These are phyloP conservation scores for Suillus decipiens DNA, from an alignment of 768 basidiomycete genomes.

Conservation along the genomic window DNA sequence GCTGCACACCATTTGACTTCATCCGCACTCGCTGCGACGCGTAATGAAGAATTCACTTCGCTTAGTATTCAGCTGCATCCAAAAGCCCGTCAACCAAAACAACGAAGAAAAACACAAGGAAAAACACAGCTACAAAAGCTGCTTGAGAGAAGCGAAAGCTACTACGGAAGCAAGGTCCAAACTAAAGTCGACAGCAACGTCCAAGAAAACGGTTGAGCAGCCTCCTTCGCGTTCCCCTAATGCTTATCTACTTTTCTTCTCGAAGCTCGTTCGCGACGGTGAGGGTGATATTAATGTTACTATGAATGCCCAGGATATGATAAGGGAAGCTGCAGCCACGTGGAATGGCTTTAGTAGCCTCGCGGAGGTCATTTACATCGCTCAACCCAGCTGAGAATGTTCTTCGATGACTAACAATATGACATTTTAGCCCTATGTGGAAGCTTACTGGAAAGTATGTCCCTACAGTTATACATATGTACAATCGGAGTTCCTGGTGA, in stretches of 20 bases:
- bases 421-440: conserved; percentile 10
- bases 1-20: conserved; percentile 8
- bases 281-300: background rate
- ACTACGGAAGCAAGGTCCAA: conserved; percentile 14
- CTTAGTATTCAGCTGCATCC: conserved; percentile 15
- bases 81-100: conserved; percentile 7
- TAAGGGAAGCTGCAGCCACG: conserved; percentile 23
- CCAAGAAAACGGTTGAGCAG: conserved; percentile 17
- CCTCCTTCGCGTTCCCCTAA: conserved; percentile 31
- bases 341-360: conserved; percentile 38
- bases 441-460: conserved; percentile 8
- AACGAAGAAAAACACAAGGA: conserved; percentile 13
- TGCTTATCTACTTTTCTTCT: conserved; percentile 29
- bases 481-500: background rate
- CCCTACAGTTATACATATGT: background rate
- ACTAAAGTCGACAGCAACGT: conserved; percentile 1
- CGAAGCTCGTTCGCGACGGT: conserved; percentile 15
- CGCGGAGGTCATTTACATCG: conserved; percentile 28
- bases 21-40: conserved; percentile 15
- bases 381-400: background rate
- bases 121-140: conserved; percentile 11
- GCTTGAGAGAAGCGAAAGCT: conserved; percentile 8
- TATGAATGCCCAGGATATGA: background rate
- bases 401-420: background rate
- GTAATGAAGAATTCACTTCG: conserved; percentile 30